Percentiles rank a stretch among this genome's conserved stretches.
These are phyloP conservation scores for Allium sativum DNA, from an alignment of 106 monocot genomes.

Conservation along the genomic window DNA sequence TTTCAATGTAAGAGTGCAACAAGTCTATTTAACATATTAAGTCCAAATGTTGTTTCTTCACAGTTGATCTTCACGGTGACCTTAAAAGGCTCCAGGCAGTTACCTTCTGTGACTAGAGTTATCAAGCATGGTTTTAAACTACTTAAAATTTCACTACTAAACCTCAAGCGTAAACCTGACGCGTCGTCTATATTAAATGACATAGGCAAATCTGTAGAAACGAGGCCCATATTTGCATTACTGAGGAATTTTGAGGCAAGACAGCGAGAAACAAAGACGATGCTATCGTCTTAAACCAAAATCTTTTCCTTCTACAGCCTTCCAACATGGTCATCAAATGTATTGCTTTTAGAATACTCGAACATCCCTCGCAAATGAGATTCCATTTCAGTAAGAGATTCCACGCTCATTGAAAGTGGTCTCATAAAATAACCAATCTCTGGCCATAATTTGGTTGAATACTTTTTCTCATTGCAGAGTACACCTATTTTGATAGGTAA, in stretches of 20 bases:
- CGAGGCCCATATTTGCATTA: constrained; percentile 55
- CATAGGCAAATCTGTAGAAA: constrained; percentile 74
- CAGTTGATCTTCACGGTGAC: constrained; percentile 75
- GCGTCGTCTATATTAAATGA: constrained; percentile 46
- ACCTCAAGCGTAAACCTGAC: constrained; percentile 69
- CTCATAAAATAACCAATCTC: constrained; percentile 89
- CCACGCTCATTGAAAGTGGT: constrained; percentile 44
- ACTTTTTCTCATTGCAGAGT: constrained; percentile 51
- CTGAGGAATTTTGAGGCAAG: constrained; percentile 75
- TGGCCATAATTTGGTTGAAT: constrained; percentile 68
- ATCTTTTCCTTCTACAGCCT: constrained; percentile 17
- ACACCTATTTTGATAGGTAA: constrained; percentile 66
- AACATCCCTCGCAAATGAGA: constrained; percentile 77
- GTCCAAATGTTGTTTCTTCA: constrained; percentile 81
- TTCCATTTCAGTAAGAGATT: constrained; percentile 50
- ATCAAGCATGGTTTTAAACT: constrained; percentile 70
- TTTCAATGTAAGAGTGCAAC: constrained; percentile 52
- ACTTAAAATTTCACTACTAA: constrained; percentile 65
- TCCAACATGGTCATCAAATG: constrained; percentile 48
- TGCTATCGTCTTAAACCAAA: constrained; percentile 33
- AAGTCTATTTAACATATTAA: constrained; percentile 78
- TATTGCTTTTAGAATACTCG: constrained; percentile 73
- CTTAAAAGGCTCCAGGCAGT: constrained; percentile 45
- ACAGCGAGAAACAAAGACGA: constrained; percentile 36
- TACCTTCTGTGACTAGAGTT: constrained; percentile 49